Conservation (phyloP, 805 yeast species). For the Candida jianshihensis region DNA sequence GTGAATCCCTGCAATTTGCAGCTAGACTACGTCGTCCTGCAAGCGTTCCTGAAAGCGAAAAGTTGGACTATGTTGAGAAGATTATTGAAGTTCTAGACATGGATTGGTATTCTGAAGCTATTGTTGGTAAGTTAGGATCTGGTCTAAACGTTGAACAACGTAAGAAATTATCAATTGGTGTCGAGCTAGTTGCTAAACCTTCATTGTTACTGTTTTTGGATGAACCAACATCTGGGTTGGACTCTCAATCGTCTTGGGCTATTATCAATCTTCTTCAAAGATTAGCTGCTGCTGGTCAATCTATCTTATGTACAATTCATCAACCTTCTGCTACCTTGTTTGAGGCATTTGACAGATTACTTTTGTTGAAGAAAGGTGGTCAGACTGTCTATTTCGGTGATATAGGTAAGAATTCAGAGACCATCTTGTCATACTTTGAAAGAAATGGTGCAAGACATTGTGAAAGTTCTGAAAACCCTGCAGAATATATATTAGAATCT, state of each 20-base stretch:
- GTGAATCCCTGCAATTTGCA: constrained; percentile 67
- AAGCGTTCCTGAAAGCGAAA: constrained; percentile 48
- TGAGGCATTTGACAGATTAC: constrained; percentile 59
- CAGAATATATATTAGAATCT: constrained; percentile 66
- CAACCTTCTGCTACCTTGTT: constrained; percentile 70
- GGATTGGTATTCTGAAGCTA: constrained; percentile 68
- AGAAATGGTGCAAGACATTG: constrained; percentile 67
- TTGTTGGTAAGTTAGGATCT: constrained; percentile 70
- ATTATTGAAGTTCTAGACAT: constrained; percentile 62
- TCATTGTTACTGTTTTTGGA: constrained; percentile 55
- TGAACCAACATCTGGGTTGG: constrained; percentile 72
- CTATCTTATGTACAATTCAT: constrained; percentile 70
- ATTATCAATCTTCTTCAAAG: constrained; percentile 60
- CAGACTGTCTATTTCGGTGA: constrained; percentile 78
- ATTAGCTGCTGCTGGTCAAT: constrained; percentile 65
- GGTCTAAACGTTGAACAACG: constrained; percentile 67
- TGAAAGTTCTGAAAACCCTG: constrained; percentile 56
- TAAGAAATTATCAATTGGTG: constrained; percentile 63
- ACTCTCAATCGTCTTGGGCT: constrained; percentile 62
- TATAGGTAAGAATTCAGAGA: constrained; percentile 55
- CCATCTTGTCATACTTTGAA: constrained; percentile 62
- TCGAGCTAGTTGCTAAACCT: constrained; percentile 66
- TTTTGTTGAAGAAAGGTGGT: constrained; percentile 70
- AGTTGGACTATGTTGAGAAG: constrained; percentile 61
- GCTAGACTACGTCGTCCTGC: constrained; percentile 67